Base-by-base conservation (phyloP, 163 green algal species). In the Chlorella variabilis region DNA sequence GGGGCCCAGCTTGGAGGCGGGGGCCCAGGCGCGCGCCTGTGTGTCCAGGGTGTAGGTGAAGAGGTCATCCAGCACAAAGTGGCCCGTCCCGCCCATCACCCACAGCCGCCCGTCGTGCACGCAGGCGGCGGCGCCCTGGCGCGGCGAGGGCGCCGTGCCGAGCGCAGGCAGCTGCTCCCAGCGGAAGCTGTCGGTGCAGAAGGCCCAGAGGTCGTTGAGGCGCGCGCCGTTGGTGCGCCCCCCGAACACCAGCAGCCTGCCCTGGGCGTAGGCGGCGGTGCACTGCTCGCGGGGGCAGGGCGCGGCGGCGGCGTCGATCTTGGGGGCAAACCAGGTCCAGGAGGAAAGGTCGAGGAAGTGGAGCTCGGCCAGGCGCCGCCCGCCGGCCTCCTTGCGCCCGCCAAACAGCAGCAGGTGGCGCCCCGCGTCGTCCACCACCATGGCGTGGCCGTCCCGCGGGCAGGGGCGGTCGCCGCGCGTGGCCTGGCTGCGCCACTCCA, bases 1-100 rank as follows among this genome's bases (percentile, higher is more conserved):
- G n/a, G n/a, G n/a, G n/a, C n/a, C n/a, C n/a, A n/a, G n/a, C n/a
- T n/a, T n/a, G n/a, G n/a, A n/a, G n/a, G n/a, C n/a, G n/a, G n/a
- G n/a, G n/a, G n/a, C n/a, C n/a, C 23, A 84, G 78, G 20, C 86
- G 21, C 80, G 66, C 8, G 84, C 74, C 29, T 61, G 66, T 4
- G 92, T 80, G 66, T 92, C 90, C 8, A 89, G 33, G 63, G 89
- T 89, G 45, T 95, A 86, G 45, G 93, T 77, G 69, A 90, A 93
- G 58, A 96, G 75, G 86, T 97, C 94, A 42, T 96, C 90, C 75
- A 97, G 85, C 71, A 97, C 91, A 75, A 97, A 97, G 91, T 97
- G 96, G 85, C 91, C 94, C 31, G 80, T 63, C 33, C 94, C 94
- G 27, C 93, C 93, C 75, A 94, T 87, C 29, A 97, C 54, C 66